phyloP scores from a whole-genome alignment of 352 stramenopile species.

The Phytophthora chlamydospora region DNA sequence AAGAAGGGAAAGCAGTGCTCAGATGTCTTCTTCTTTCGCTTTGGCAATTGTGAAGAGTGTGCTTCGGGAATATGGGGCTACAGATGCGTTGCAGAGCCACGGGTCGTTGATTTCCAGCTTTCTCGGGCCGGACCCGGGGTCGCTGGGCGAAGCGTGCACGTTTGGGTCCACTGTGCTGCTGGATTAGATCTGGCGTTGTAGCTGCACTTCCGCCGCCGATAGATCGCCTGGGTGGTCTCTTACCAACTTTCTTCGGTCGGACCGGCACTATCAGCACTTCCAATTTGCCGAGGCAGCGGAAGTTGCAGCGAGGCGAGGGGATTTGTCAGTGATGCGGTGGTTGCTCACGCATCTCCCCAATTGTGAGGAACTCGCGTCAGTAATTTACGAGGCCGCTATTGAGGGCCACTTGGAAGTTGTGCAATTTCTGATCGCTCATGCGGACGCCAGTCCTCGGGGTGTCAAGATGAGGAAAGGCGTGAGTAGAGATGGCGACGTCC shows the following conservation, averaged over 20 bases:
- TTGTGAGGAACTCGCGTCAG: neutral
- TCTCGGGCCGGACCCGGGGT: neutral
- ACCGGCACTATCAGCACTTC: neutral
- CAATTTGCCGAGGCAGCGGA: neutral
- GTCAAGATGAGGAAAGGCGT: no score
- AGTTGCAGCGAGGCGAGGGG: neutral
- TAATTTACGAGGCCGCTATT: slow-evolving; percentile 3
- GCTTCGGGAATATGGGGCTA: neutral
- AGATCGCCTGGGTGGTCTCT: neutral
- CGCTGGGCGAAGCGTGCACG: neutral
- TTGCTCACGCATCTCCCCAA: neutral
- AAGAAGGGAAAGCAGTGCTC: no score
- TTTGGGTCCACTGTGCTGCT: neutral
- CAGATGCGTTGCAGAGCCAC: neutral
- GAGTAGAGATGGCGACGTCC: no score
- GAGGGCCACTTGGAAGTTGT: neutral
- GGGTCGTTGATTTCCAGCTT: neutral
- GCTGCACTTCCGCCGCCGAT: neutral
- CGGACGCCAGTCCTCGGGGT: no score
- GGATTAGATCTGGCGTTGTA: neutral
- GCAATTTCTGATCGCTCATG: no score
- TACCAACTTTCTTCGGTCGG: neutral
- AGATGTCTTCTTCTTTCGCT: no score
- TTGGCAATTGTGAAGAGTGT: neutral
- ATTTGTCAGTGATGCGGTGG: slow-evolving; percentile 1